phyloP scores from a whole-genome alignment of 768 basidiomycete species.

The Trametes cubensis region DNA sequence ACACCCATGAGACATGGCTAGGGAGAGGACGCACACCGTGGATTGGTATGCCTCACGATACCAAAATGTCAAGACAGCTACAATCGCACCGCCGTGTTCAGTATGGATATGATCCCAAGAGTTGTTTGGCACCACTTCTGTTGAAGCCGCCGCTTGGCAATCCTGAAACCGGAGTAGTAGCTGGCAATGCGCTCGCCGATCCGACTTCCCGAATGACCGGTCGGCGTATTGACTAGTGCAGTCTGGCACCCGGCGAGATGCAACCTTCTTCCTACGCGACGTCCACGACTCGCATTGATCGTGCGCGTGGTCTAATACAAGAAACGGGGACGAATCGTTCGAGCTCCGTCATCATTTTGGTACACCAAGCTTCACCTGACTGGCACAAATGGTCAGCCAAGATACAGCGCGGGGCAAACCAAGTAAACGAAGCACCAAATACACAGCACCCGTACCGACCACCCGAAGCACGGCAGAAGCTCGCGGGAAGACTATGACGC shows the following conservation, averaged over 20 bases:
- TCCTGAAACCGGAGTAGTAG: no score
- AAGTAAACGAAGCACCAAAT: not conserved
- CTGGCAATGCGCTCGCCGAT: not conserved
- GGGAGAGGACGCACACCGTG: no score
- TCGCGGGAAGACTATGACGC: not conserved
- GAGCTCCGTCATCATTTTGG: constrained; percentile 13
- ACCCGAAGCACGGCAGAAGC: not conserved
- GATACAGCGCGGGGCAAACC: not conserved
- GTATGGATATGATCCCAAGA: no score
- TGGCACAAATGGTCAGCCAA: not conserved
- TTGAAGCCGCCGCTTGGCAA: no score
- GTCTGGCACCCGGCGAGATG: not conserved
- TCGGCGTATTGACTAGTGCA: not conserved
- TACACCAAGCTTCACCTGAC: constrained; percentile 17
- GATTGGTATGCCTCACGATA: no score
- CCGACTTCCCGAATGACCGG: not conserved
- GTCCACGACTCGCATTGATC: constrained; percentile 13
- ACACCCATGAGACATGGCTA: no score
- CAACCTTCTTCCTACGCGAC: not conserved
- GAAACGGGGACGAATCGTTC: constrained; percentile 1
- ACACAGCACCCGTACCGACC: constrained; percentile 8
- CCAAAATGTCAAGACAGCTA: no score
- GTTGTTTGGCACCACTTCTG: no score
- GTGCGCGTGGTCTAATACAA: constrained; percentile 18
- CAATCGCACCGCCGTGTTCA: no score